Evolutionary conservation across 1,139 yeast genomes (phyloP).

Genomic region (Torulaspora pretoriensis): DNA sequence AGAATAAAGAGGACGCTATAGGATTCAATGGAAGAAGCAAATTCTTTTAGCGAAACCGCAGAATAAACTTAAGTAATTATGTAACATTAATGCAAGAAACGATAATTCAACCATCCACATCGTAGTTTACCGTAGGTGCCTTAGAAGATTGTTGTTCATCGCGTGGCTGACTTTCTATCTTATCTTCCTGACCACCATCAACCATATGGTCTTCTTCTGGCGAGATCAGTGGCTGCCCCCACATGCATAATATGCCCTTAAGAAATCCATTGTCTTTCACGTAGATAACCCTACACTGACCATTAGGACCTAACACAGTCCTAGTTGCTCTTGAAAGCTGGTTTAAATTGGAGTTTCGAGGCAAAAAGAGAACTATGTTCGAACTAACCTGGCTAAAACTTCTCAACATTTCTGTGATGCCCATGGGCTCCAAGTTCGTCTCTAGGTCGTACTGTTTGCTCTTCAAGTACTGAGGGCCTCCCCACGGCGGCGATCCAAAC

Average conservation of each 20-base stretch:
- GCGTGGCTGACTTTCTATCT: background rate
- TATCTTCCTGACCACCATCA: conserved; percentile 5
- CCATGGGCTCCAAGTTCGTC: conserved; percentile 44
- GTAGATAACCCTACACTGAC: conserved; percentile 48
- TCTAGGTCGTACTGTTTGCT: conserved; percentile 47
- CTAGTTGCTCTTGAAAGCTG: conserved; percentile 52
- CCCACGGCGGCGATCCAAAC: conserved; percentile 96
- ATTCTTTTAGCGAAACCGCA: conserved; percentile 1
- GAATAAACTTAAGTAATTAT: background rate
- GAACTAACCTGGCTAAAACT: conserved; percentile 44
- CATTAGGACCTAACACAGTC: conserved; percentile 44
- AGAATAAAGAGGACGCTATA: conserved; percentile 4
- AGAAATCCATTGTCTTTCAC: conserved; percentile 43
- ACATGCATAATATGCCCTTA: conserved; percentile 56
- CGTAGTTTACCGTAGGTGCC: conserved; percentile 13
- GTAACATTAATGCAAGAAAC: background rate
- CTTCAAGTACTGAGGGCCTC: conserved; percentile 68
- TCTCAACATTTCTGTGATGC: conserved; percentile 43
- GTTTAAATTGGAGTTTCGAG: conserved; percentile 58
- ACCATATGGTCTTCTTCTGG: conserved; percentile 11
- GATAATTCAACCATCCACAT: conserved; percentile 23
- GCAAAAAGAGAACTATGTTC: conserved; percentile 70
- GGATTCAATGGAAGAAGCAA: conserved; percentile 5
- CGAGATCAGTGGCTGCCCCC: conserved; percentile 45
- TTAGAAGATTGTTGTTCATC: background rate